Evolutionary conservation across 1,284 basidiomycete species (phyloP).

Genomic region (Tremellales sp.): DNA sequence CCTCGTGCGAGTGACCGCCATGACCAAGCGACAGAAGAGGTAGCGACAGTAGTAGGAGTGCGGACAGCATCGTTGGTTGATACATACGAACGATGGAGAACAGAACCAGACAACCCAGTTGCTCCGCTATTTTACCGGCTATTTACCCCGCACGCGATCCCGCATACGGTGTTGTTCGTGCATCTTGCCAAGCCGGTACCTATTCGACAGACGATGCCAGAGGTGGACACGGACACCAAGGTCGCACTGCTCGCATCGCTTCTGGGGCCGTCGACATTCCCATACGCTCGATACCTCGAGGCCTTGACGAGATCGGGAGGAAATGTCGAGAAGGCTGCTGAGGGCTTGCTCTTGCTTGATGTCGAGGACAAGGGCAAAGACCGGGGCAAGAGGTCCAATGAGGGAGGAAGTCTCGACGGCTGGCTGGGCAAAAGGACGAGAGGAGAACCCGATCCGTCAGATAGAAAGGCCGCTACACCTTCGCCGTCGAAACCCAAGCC

Average conservation of each 20-base stretch:
- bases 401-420: conserved; percentile 50
- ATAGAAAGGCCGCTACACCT: conserved; percentile 8
- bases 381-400: conserved; percentile 52
- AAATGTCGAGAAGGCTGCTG: conserved; percentile 58
- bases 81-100: no score
- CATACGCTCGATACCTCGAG: conserved; percentile 50
- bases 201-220: no score
- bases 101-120: no score
- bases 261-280: conserved; percentile 39
- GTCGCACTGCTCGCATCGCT: conserved; percentile 39
- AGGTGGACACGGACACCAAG: conserved; percentile 28
- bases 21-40: no score
- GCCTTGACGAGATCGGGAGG: conserved; percentile 61
- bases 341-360: conserved; percentile 45
- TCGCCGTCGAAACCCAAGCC: conserved; percentile 27
- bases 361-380: conserved; percentile 29
- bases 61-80: no score
- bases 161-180: no score
- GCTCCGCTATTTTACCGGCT: no score
- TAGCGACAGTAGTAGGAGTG: no score
- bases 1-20: no score
- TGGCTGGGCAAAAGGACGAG: conserved; percentile 53
- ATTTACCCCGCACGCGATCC: no score
- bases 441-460: conserved; percentile 16
- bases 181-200: no score